phyloP scores from a whole-genome alignment of 169 alveolate species.

The Theileria luwenshuni region DNA sequence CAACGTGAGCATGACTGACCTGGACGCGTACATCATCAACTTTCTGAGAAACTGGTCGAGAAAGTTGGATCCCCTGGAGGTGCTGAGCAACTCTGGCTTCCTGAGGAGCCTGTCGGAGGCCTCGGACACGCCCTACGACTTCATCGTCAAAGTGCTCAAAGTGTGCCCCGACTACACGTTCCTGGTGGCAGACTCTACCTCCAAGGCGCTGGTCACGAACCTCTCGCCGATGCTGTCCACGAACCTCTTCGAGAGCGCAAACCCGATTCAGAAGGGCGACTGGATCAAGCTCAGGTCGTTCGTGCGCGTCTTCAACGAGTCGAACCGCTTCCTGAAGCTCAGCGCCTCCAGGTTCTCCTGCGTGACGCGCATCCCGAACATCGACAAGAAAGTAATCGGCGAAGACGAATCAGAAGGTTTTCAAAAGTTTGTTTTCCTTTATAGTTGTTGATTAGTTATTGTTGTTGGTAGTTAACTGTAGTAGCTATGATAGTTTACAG shows the following conservation, averaged over 20 bases:
- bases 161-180: constrained; percentile 28
- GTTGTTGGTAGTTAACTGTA: background rate
- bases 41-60: constrained; percentile 34
- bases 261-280: constrained; percentile 52
- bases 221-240: constrained; percentile 29
- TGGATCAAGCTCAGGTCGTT: constrained; percentile 60
- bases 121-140: constrained; percentile 22
- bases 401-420: constrained; percentile 10
- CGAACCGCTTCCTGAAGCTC: constrained; percentile 10
- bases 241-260: constrained; percentile 38
- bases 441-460: background rate
- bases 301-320: background rate
- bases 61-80: constrained; percentile 23
- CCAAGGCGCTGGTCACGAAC: constrained; percentile 46
- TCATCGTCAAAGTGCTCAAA: constrained; percentile 41
- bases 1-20: constrained; percentile 12
- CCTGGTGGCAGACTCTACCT: constrained; percentile 43
- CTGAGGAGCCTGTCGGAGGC: constrained; percentile 30
- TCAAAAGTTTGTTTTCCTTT: background rate
- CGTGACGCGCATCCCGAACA: constrained; percentile 45
- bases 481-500: background rate
- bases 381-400: constrained; percentile 15
- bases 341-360: constrained; percentile 30
- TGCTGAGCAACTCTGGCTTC: constrained; percentile 20
- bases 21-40: constrained; percentile 21